phyloP scores from a whole-genome alignment of 108 stramenopile species.

The Mayamaea pseudoterrestris region DNA sequence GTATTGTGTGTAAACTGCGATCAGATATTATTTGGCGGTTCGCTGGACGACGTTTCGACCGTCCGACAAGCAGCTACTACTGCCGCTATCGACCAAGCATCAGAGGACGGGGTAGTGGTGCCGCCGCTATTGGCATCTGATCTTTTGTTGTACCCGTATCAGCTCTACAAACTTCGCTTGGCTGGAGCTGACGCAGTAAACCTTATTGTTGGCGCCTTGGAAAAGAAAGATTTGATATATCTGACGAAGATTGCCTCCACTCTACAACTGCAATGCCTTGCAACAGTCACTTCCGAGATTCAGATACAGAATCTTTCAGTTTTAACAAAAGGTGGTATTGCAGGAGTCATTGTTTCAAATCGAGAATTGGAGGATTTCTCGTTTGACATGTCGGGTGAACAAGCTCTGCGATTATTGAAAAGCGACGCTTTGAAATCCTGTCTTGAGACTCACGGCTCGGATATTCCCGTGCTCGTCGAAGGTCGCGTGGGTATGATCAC shows the following conservation, averaged over 20 bases:
- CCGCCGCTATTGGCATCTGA: slow-evolving; percentile 79
- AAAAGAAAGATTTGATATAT: slow-evolving; percentile 64
- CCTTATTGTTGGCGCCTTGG: slow-evolving; percentile 58
- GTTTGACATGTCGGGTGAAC: slow-evolving; percentile 56
- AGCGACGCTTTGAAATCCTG: slow-evolving; percentile 50
- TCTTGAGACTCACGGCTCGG: slow-evolving; percentile 33
- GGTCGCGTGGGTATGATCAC: slow-evolving; percentile 62
- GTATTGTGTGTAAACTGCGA: slow-evolving; percentile 76
- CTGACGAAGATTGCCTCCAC: slow-evolving; percentile 69
- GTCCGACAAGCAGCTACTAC: slow-evolving; percentile 39
- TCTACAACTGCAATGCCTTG: slow-evolving; percentile 48
- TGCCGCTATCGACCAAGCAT: slow-evolving; percentile 27
- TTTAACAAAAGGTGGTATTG: slow-evolving; percentile 25
- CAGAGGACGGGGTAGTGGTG: slow-evolving; percentile 40
- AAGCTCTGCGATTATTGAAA: slow-evolving; percentile 48
- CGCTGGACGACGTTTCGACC: slow-evolving; percentile 51
- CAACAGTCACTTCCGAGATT: slow-evolving; percentile 47
- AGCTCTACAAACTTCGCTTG: slow-evolving; percentile 72
- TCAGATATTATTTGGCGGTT: slow-evolving; percentile 64
- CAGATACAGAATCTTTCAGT: slow-evolving; percentile 37
- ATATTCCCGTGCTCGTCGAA: slow-evolving; percentile 55
- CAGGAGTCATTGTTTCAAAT: slow-evolving; percentile 59
- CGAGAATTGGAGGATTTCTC: slow-evolving; percentile 66
- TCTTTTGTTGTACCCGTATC: slow-evolving; percentile 76
- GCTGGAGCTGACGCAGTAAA: slow-evolving; percentile 82